Conservation (phyloP, 768 basidiomycete genomes). For the Tylopilus rubrobrunneus region DNA sequence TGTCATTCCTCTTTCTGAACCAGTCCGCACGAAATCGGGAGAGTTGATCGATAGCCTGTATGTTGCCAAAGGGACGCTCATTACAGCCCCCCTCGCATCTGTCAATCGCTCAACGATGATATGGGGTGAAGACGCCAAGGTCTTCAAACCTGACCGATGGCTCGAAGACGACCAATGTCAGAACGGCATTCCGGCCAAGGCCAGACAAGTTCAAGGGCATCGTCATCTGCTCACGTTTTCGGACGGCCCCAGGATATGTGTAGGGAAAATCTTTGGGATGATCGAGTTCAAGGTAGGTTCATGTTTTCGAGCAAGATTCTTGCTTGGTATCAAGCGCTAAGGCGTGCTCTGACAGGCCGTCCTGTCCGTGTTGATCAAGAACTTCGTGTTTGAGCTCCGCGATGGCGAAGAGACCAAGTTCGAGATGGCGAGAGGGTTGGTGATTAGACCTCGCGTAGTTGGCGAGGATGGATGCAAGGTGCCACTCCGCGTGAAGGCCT, state of each 20-base stretch:
- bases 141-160: conserved; percentile 66
- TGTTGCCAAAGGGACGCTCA: conserved; percentile 43
- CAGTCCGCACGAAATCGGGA: conserved; percentile 41
- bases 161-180: conserved; percentile 27
- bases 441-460: too few relatives aligned
- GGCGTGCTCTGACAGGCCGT: conserved; percentile 31
- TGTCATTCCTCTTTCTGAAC: conserved; percentile 49
- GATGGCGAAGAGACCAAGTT: background rate
- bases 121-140: conserved; percentile 59
- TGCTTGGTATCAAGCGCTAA: too few relatives aligned
- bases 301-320: too few relatives aligned
- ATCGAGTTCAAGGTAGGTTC: conserved; percentile 30
- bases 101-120: conserved; percentile 49
- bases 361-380: conserved; percentile 37
- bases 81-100: conserved; percentile 40
- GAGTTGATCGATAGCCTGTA: conserved; percentile 34
- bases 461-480: too few relatives aligned
- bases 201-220: conserved; percentile 43
- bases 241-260: conserved; percentile 46
- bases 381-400: conserved; percentile 32
- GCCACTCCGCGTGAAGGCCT: too few relatives aligned
- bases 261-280: conserved; percentile 48
- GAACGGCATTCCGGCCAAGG: conserved; percentile 21
- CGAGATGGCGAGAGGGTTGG: background rate
- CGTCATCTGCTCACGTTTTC: conserved; percentile 49